Conservation (phyloP, 2,329 filamentous ascomycete genomes). For the Boeremia exigua region DNA sequence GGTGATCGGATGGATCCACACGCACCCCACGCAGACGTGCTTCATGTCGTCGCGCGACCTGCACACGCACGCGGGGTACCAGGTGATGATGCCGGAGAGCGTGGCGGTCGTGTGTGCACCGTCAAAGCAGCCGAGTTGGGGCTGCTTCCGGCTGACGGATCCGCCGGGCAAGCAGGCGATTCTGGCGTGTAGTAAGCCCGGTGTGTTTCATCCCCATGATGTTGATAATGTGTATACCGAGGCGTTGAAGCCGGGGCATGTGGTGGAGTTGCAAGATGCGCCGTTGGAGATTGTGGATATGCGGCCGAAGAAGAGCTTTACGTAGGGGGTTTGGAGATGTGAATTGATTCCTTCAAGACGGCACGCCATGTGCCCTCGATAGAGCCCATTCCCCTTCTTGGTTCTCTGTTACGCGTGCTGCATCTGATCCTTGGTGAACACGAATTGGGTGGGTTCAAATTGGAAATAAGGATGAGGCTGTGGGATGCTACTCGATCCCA, state of each 20-base stretch:
- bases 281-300: slow-evolving; percentile 72
- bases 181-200: slow-evolving; percentile 75
- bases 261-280: slow-evolving; percentile 62
- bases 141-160: slow-evolving; percentile 91
- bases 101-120: slow-evolving; percentile 97
- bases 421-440: too few relatives aligned
- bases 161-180: slow-evolving; percentile 90
- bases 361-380: too few relatives aligned
- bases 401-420: too few relatives aligned
- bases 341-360: too few relatives aligned
- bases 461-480: too few relatives aligned
- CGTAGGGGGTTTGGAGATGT: neutral
- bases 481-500: too few relatives aligned
- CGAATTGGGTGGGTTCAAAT: too few relatives aligned
- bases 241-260: slow-evolving; percentile 65
- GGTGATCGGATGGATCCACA: slow-evolving; percentile 96
- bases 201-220: slow-evolving; percentile 81
- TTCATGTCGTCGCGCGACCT: slow-evolving; percentile 96
- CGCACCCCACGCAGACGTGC: slow-evolving; percentile 93
- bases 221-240: slow-evolving; percentile 79
- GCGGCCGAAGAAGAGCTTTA: slow-evolving; percentile 37
- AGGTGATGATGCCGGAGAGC: slow-evolving; percentile 94
- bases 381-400: too few relatives aligned
- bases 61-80: slow-evolving; percentile 92
- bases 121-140: slow-evolving; percentile 79